Percentiles rank a stretch among this genome's conserved stretches.
These are phyloP conservation scores for Colletotrichum lentis DNA, from an alignment of 2,329 filamentous ascomycete genomes.

Conservation along the genomic window DNA sequence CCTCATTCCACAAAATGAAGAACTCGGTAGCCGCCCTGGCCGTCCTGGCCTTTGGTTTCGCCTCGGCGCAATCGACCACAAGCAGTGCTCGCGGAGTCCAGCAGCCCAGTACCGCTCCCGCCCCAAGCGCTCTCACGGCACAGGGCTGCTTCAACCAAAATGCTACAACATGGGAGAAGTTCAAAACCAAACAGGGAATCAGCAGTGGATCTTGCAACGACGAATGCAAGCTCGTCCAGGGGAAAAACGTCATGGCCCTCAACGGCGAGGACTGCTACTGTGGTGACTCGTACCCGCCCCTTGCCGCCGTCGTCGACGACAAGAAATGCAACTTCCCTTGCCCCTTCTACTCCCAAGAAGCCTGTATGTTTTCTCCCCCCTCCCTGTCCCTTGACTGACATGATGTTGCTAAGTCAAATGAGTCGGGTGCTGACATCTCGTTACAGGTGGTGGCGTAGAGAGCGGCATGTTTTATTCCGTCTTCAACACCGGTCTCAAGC, in stretches of 20 bases:
- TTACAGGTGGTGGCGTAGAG: constrained; percentile 49
- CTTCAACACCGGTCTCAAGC: constrained; percentile 59
- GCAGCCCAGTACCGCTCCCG: constrained; percentile 49
- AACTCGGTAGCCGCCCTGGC: constrained; percentile 32
- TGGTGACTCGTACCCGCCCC: constrained; percentile 72
- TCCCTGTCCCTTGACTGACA: background rate
- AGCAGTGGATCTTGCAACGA: constrained; percentile 55
- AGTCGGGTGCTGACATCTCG: constrained; percentile 12
- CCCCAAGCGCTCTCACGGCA: constrained; percentile 50
- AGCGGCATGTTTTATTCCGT: constrained; percentile 51
- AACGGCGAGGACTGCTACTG: constrained; percentile 75
- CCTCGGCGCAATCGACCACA: constrained; percentile 24
- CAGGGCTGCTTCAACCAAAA: constrained; percentile 61
- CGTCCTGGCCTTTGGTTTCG: constrained; percentile 29
- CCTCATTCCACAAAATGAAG: constrained; percentile 23
- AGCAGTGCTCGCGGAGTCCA: constrained; percentile 41
- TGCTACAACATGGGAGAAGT: constrained; percentile 49
- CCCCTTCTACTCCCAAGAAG: constrained; percentile 66
- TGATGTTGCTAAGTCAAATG: background rate
- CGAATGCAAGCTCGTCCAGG: constrained; percentile 36
- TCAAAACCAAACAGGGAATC: constrained; percentile 39
- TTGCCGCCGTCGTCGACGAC: constrained; percentile 62
- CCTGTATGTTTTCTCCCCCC: constrained; percentile 63
- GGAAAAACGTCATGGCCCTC: constrained; percentile 68
- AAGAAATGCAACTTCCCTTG: constrained; percentile 72